These are phyloP conservation scores for Panicum virgatum DNA, from an alignment of 202 grass and related monocot species.

Conservation along the genomic window DNA sequence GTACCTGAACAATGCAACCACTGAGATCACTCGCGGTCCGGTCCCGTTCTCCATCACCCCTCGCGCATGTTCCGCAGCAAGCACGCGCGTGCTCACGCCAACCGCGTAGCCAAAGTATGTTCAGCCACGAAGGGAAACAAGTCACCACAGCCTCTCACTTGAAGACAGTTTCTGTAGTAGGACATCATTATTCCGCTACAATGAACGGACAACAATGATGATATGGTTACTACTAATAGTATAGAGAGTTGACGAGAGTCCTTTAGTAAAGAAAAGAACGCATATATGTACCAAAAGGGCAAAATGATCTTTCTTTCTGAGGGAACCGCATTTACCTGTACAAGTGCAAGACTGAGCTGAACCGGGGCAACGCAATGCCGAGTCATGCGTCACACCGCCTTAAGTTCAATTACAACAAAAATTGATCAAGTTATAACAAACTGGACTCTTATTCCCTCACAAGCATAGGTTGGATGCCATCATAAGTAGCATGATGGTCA, in stretches of 20 bases:
- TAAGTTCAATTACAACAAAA: background rate
- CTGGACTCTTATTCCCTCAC: background rate
- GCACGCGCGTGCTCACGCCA: conserved; percentile 6
- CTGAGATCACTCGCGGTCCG: background rate
- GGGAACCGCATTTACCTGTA: background rate
- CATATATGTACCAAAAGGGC: background rate
- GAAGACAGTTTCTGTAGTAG: background rate
- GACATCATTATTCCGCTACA: background rate
- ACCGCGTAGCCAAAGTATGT: background rate
- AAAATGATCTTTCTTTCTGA: background rate
- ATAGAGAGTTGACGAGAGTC: background rate
- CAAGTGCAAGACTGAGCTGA: background rate
- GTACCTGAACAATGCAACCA: background rate
- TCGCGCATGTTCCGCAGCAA: background rate
- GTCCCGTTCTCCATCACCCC: background rate
- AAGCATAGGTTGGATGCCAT: background rate
- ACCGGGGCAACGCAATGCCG: background rate
- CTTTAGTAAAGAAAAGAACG: background rate
- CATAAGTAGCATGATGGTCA: conserved; percentile 12
- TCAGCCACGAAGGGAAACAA: background rate
- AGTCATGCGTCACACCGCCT: background rate
- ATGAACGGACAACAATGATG: background rate
- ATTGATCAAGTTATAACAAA: background rate
- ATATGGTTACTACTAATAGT: background rate
- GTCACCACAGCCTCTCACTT: background rate